Percentiles rank a stretch among this genome's conserved stretches.
These are phyloP conservation scores for Elsinoe arachidis DNA, from an alignment of 2,329 filamentous ascomycete species.

Conservation along the genomic window DNA sequence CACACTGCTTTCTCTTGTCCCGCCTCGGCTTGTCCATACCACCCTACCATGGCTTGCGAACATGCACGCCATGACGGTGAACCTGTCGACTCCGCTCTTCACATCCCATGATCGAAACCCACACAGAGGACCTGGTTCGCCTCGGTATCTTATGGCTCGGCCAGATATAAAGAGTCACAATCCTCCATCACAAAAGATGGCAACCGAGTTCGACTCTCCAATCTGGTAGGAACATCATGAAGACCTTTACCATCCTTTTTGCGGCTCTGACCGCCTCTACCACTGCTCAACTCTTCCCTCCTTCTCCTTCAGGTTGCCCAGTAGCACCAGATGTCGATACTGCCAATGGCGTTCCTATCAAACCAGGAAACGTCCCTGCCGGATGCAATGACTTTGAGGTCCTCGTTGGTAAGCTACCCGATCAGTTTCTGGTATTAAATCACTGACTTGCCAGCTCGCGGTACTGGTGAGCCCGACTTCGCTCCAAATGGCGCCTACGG, in stretches of 20 bases:
- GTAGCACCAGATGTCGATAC: background rate
- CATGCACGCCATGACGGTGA: background rate
- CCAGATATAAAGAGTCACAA: background rate
- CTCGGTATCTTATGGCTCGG: background rate
- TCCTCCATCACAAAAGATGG: too few species aligned
- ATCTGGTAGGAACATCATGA: background rate
- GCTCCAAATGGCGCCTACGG: background rate
- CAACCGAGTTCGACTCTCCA: background rate
- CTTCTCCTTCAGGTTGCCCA: conserved; percentile 1
- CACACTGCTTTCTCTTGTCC: background rate
- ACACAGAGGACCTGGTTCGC: background rate
- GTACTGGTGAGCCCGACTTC: conserved; percentile 7
- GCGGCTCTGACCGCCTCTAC: conserved; percentile 6
- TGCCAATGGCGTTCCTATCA: conserved; percentile 3
- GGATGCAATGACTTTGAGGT: conserved; percentile 7
- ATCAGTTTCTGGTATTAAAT: background rate
- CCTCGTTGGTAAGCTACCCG: background rate
- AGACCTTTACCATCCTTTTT: background rate
- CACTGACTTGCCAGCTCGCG: background rate
- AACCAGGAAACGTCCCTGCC: background rate
- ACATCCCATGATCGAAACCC: background rate
- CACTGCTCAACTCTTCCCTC: background rate
- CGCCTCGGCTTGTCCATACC: conserved; percentile 3
- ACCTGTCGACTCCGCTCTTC: background rate
- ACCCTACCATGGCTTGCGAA: background rate